These are phyloP conservation scores for Arachnopeziza araneosa DNA, from an alignment of 2,329 filamentous ascomycete genomes.

Conservation along the genomic window DNA sequence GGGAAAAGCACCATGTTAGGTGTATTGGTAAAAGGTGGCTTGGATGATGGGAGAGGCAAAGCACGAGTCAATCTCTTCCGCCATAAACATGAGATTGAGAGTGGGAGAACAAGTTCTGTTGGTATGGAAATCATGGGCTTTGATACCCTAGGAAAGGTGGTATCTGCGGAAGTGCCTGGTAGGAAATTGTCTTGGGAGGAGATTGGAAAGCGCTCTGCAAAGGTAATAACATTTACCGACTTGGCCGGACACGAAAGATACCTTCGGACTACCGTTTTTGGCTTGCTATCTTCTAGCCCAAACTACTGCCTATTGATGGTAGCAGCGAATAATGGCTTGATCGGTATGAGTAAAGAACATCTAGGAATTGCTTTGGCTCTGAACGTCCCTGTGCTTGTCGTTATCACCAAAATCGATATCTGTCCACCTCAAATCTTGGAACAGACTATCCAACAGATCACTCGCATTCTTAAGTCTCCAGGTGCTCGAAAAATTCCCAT, in stretches of 20 bases:
- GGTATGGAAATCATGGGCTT: conserved; percentile 99
- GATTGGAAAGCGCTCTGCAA: conserved; percentile 88
- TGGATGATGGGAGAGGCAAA: conserved; percentile 91
- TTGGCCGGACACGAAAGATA: conserved; percentile 94
- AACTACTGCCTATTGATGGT: conserved; percentile 99
- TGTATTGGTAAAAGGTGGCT: conserved; percentile 88
- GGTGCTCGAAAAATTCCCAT: conserved; percentile 93
- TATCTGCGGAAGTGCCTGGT: conserved; percentile 75
- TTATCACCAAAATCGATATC: conserved; percentile 97
- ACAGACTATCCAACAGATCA: conserved; percentile 87
- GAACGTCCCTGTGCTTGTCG: conserved; percentile 96
- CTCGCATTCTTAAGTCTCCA: conserved; percentile 87
- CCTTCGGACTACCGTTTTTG: conserved; percentile 92
- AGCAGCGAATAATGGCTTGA: conserved; percentile 91
- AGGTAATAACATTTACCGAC: conserved; percentile 96
- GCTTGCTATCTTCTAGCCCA: conserved; percentile 85
- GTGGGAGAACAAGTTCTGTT: conserved; percentile 89
- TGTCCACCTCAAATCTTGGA: conserved; percentile 93
- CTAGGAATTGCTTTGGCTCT: conserved; percentile 88
- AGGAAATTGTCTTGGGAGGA: conserved; percentile 94
- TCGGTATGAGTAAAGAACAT: conserved; percentile 98
- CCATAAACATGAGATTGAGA: conserved; percentile 97
- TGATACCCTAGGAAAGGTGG: conserved; percentile 76
- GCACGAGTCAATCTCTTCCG: conserved; percentile 93
- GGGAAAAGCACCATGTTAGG: conserved; percentile 96